Evolutionary conservation across 805 yeast genomes (phyloP).

Genomic region (Saccharomycopsis capsularis): DNA sequence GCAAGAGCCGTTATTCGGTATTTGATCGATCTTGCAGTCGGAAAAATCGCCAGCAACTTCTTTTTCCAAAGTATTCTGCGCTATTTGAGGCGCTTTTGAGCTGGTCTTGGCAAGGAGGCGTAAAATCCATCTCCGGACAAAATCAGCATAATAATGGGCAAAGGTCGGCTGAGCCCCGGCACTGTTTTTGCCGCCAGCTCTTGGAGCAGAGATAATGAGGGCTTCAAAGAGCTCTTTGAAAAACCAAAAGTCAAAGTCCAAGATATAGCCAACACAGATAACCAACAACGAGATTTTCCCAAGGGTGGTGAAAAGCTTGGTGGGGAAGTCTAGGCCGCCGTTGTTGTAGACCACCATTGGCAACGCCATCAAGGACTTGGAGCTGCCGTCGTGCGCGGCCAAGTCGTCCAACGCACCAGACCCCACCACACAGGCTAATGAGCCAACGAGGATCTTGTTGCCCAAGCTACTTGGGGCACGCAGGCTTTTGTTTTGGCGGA

Average conservation of each 20-base stretch:
- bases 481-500: no score
- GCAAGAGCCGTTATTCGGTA: no score
- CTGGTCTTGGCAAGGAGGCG: not conserved
- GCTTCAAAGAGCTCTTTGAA: not conserved
- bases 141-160: no score
- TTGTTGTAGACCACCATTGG: slow-evolving; percentile 35
- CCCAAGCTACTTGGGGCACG: slow-evolving; percentile 25
- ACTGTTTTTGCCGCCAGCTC: not conserved
- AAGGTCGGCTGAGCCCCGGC: not conserved
- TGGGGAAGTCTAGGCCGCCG: slow-evolving; percentile 25
- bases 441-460: slow-evolving; percentile 52
- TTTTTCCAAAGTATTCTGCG: not conserved
- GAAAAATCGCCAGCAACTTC: not conserved
- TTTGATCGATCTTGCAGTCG: not conserved
- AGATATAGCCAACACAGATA: slow-evolving; percentile 23
- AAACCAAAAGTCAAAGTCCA: slow-evolving; percentile 23
- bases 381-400: slow-evolving; percentile 31
- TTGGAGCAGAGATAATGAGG: not conserved
- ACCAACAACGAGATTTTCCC: slow-evolving; percentile 26
- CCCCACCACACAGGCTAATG: slow-evolving; percentile 59
- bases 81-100: not conserved
- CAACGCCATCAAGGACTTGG: slow-evolving; percentile 40
- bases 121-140: no score
- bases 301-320: slow-evolving; percentile 26
- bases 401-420: slow-evolving; percentile 50